phyloP scores from a whole-genome alignment of 2,329 filamentous ascomycete species.

The Bipolaris sorokiniana region DNA sequence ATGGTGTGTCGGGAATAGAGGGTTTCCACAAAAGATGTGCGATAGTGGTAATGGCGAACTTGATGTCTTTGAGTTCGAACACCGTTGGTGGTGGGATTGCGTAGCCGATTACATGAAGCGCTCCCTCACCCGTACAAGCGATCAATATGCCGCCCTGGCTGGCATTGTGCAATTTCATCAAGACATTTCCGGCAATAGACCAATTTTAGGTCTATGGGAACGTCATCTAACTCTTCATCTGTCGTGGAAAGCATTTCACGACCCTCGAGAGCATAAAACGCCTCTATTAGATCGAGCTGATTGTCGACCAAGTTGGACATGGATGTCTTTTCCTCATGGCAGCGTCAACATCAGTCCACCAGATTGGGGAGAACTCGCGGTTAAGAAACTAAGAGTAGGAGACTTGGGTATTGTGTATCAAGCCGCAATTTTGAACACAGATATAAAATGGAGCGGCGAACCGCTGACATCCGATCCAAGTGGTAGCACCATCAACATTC shows the following conservation, averaged over 20 bases:
- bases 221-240: not conserved
- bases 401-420: not conserved
- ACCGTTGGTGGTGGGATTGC: not conserved
- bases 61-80: not conserved
- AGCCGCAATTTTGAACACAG: not conserved
- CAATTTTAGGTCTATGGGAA: constrained; percentile 1
- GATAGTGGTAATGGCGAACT: not conserved
- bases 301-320: not conserved
- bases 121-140: not conserved
- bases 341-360: not conserved
- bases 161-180: constrained; percentile 1
- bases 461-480: constrained; percentile 1
- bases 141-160: constrained; percentile 7
- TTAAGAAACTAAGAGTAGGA: too few relatives aligned
- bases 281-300: not conserved
- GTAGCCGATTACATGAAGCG: not conserved
- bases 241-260: not conserved
- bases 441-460: constrained; percentile 1
- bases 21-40: not conserved
- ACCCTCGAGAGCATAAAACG: not conserved
- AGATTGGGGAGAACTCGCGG: too few relatives aligned
- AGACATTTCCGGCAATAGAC: not conserved
- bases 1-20: too few relatives aligned
- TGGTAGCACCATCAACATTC: constrained; percentile 3
- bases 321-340: constrained; percentile 1